phyloP scores from a whole-genome alignment of 1,284 basidiomycete species.

The Trichosporon sp. region DNA sequence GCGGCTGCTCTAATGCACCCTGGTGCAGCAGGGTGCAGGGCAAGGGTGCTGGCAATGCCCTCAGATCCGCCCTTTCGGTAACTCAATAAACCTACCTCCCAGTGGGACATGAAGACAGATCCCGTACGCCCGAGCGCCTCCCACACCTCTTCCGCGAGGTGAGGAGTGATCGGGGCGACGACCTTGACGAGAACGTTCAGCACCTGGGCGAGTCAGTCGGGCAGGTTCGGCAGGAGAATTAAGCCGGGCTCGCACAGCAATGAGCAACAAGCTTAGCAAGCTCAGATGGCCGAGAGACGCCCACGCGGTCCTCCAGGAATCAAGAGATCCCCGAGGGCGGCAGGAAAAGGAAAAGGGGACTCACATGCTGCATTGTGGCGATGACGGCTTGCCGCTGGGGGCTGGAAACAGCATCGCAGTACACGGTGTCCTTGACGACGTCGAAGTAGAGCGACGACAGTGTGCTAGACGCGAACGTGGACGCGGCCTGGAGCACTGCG shows the following conservation, averaged over 20 bases:
- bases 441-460: conserved; percentile 75
- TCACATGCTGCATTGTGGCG: conserved; percentile 68
- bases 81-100: conserved; percentile 47
- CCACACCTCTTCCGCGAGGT: conserved; percentile 87
- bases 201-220: conserved; percentile 55
- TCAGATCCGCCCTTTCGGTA: not conserved
- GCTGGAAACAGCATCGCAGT: conserved; percentile 62
- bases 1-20: not conserved
- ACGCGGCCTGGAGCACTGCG: conserved; percentile 50
- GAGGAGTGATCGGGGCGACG: conserved; percentile 82
- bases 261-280: not conserved
- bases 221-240: not conserved
- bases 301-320: conserved; percentile 14
- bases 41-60: not conserved
- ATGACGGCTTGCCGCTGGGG: conserved; percentile 62
- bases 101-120: conserved; percentile 59
- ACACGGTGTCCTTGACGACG: conserved; percentile 84
- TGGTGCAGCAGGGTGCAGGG: not conserved
- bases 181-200: conserved; percentile 66
- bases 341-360: conserved; percentile 16
- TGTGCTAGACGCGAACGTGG: conserved; percentile 50
- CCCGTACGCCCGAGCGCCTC: conserved; percentile 34
- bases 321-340: not conserved
- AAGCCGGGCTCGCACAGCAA: not conserved
- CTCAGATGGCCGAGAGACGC: not conserved